A percentile compares a stretch with the other conserved stretches of the same genome.
phyloP scores from a whole-genome alignment of 106 monocot genomes.

The Dendrobium nobile region DNA sequence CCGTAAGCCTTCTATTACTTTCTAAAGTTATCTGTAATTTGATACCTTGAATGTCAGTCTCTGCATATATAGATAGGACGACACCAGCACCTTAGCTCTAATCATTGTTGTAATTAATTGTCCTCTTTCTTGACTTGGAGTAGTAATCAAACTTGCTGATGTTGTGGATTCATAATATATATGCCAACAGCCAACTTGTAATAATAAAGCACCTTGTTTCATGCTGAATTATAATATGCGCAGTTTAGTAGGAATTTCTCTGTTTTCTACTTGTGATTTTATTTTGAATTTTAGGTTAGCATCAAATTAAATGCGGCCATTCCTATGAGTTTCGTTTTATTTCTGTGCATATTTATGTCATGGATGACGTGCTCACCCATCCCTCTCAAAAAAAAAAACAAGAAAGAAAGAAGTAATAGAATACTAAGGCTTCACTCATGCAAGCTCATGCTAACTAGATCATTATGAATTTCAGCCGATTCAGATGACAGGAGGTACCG shows the following conservation, averaged over 20 bases:
- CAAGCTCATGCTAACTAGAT: neutral
- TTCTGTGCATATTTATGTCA: neutral
- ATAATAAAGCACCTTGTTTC: neutral
- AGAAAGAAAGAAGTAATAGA: neutral
- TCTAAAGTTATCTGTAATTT: constrained; percentile 2
- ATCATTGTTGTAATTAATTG: too few relatives aligned
- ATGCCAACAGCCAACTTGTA: neutral
- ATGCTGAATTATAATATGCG: neutral
- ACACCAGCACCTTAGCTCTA: too few relatives aligned
- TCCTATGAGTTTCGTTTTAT: neutral
- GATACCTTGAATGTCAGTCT: neutral
- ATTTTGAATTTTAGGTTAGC: neutral
- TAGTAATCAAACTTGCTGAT: too few relatives aligned
- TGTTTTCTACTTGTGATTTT: neutral
- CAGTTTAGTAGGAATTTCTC: neutral
- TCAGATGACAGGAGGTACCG: neutral
- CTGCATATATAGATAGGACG: neutral
- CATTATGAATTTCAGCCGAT: neutral
- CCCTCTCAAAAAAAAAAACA: neutral
- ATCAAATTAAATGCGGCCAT: neutral
- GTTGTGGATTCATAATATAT: neutral
- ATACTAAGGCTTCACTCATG: neutral
- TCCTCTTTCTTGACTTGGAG: too few relatives aligned
- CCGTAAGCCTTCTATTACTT: constrained; percentile 49
- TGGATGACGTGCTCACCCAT: neutral